phyloP scores from a whole-genome alignment of 2,329 filamentous ascomycete species.

The Myriosclerotinia curreyana region DNA sequence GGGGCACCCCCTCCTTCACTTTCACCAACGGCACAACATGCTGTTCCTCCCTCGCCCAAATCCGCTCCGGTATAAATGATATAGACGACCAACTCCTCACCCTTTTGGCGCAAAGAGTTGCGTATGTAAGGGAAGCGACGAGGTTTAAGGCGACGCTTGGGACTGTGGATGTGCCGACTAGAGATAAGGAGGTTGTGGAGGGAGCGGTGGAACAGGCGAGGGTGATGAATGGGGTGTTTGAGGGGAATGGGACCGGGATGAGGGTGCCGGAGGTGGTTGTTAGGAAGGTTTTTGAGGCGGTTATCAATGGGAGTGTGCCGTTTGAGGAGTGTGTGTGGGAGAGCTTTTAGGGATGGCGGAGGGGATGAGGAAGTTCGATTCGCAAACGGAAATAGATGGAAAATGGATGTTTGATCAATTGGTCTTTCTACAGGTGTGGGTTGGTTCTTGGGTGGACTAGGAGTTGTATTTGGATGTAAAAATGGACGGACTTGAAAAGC shows the following conservation, averaged over 20 bases:
- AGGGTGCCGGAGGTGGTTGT: conserved; percentile 25
- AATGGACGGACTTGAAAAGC: too few species aligned
- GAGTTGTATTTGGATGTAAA: too few species aligned
- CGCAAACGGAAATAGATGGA: background rate
- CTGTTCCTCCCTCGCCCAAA: conserved; percentile 25
- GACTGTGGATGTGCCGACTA: conserved; percentile 24
- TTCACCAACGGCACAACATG: conserved; percentile 26
- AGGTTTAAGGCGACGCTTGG: conserved; percentile 26
- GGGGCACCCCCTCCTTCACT: conserved; percentile 22
- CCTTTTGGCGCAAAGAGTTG: conserved; percentile 25
- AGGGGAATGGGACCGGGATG: conserved; percentile 15
- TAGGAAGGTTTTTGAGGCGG: conserved; percentile 25
- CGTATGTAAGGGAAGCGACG: conserved; percentile 28
- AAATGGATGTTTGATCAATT: background rate
- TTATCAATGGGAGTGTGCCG: conserved; percentile 26
- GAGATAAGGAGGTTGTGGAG: conserved; percentile 24
- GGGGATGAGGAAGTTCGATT: too few species aligned
- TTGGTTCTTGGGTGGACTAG: too few species aligned
- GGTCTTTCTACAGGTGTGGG: too few species aligned
- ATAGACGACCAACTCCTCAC: conserved; percentile 23
- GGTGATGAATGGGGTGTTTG: background rate
- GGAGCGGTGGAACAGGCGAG: conserved; percentile 22
- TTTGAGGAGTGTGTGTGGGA: conserved; percentile 28
- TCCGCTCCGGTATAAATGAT: conserved; percentile 25
- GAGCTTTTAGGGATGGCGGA: background rate